Evolutionary conservation across 306 rosid genomes (phyloP).

Genomic region (Spatholobus suberectus): DNA sequence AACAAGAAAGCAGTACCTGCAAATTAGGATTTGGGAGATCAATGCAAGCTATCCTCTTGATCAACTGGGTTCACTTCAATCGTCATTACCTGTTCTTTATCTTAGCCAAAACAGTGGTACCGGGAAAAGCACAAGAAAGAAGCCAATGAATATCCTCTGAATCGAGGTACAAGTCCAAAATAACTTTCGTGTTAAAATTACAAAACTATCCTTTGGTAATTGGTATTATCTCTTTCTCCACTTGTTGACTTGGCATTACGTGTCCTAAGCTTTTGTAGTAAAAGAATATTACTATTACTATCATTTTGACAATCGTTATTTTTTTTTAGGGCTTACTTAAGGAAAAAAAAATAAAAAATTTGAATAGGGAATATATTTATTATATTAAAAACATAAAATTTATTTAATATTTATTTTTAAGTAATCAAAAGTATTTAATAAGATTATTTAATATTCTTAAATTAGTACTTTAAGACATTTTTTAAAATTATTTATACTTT

Average conservation of each 20-base stretch:
- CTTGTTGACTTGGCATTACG: not conserved
- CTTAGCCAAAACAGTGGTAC: not conserved
- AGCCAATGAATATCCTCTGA: not conserved
- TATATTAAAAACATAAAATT: too few species aligned
- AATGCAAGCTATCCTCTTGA: not conserved
- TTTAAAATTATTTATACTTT: too few species aligned
- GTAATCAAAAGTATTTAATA: too few species aligned
- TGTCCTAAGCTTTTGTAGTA: not conserved
- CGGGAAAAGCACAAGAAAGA: not conserved
- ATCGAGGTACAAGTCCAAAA: too few species aligned
- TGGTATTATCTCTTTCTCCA: not conserved
- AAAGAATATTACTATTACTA: too few species aligned
- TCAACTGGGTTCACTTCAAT: not conserved
- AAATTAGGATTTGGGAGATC: not conserved
- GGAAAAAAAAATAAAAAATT: too few species aligned
- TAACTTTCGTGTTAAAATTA: too few species aligned
- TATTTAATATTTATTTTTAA: too few species aligned
- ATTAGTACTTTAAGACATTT: too few species aligned
- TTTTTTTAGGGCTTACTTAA: not conserved
- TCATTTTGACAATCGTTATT: too few species aligned
- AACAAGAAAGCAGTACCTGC: conserved; percentile 28
- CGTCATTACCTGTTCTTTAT: not conserved
- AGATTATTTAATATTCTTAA: too few species aligned
- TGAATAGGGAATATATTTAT: too few species aligned
- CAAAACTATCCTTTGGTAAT: not conserved